Percentiles rank a stretch among this genome's conserved stretches.
Conservation (phyloP, 805 yeast species). For the Metschnikowia corniflorae region DNA sequence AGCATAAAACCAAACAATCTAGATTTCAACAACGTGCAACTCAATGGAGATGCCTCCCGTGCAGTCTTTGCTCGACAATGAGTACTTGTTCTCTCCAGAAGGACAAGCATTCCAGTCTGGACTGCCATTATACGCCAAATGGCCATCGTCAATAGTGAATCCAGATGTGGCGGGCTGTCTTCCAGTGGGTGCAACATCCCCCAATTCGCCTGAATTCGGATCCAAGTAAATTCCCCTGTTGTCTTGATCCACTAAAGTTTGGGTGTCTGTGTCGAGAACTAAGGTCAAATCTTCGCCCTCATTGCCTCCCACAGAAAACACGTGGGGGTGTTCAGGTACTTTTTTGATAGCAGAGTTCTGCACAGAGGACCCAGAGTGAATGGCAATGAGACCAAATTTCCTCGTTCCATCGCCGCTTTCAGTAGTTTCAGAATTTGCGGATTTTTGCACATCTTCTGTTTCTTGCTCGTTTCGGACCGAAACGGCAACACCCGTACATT, state of each 20-base stretch:
- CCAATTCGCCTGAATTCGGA: conserved; percentile 30
- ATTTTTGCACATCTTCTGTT: conserved; percentile 5
- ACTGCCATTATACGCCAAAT: conserved; percentile 33
- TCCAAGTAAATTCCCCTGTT: conserved; percentile 28
- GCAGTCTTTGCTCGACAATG: conserved; percentile 26
- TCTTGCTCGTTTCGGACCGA: conserved; percentile 2
- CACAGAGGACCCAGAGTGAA: conserved; percentile 25
- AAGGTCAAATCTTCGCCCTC: conserved; percentile 26
- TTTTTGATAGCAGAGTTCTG: conserved; percentile 26
- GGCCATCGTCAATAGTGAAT: conserved; percentile 36
- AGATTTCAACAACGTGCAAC: conserved; percentile 19
- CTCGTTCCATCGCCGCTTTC: conserved; percentile 5
- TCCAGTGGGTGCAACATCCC: conserved; percentile 32
- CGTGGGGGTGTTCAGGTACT: conserved; percentile 30
- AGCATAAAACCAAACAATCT: background rate
- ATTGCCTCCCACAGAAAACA: conserved; percentile 32
- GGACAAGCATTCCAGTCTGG: conserved; percentile 40
- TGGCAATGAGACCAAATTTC: conserved; percentile 21
- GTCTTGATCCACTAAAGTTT: conserved; percentile 28
- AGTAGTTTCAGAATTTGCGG: conserved; percentile 6
- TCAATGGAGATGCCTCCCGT: conserved; percentile 28
- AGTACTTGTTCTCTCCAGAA: conserved; percentile 21
- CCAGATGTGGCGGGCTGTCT: conserved; percentile 33
- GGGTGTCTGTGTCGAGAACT: conserved; percentile 23
- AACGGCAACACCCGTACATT: conserved; percentile 9